These are phyloP conservation scores for Cytospora mali DNA, from an alignment of 2,329 filamentous ascomycete species.

Conservation along the genomic window DNA sequence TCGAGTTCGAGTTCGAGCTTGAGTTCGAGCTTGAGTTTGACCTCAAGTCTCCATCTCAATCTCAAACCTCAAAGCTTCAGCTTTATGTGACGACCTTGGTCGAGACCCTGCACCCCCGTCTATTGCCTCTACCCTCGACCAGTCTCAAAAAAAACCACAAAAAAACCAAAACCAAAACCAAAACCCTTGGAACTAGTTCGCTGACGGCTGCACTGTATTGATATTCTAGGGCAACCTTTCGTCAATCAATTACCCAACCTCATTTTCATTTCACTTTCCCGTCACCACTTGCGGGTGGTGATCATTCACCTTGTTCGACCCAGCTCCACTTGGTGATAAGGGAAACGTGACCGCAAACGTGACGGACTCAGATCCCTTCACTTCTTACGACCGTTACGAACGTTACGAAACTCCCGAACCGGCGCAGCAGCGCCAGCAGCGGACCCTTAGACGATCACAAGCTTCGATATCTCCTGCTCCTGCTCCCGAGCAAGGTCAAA, in stretches of 20 bases:
- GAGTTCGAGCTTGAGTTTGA: neutral
- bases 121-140: conserved; percentile 2
- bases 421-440: conserved; percentile 43
- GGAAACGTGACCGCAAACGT: conserved; percentile 46
- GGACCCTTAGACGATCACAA: conserved; percentile 43
- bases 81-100: conserved; percentile 5
- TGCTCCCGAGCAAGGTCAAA: conserved; percentile 18
- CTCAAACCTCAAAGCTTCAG: neutral
- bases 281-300: conserved; percentile 46
- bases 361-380: conserved; percentile 45
- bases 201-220: conserved; percentile 25
- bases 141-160: conserved; percentile 10
- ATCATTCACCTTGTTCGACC: conserved; percentile 52
- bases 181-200: neutral
- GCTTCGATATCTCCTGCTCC: conserved; percentile 32
- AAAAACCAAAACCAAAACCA: too few species aligned
- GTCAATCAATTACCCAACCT: conserved; percentile 44
- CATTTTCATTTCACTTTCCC: conserved; percentile 61
- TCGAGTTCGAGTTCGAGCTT: neutral
- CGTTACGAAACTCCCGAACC: conserved; percentile 50
- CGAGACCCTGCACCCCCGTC: neutral
- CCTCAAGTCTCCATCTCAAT: neutral
- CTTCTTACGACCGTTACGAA: conserved; percentile 59
- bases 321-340: conserved; percentile 39
- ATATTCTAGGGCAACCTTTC: conserved; percentile 19